A percentile compares a stretch with the other conserved stretches of the same genome.
Conservation (phyloP, 2,329 filamentous ascomycete species). For the Aspergillus ochraceus region DNA sequence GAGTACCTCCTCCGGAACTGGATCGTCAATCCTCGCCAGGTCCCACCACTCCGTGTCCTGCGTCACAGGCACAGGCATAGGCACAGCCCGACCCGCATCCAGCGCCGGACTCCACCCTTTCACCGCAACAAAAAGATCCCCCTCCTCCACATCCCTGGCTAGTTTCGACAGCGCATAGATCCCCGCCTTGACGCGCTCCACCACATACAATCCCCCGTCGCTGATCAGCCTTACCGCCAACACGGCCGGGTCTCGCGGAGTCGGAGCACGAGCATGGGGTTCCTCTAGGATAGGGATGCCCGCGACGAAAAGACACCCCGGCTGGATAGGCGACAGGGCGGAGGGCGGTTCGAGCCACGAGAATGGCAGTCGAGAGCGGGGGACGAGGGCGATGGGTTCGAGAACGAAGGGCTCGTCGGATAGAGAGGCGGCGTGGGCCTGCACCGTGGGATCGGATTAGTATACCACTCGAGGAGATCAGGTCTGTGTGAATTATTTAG, state of each 20-base stretch:
- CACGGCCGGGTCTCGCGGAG: slow-evolving; percentile 26
- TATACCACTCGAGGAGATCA: background rate
- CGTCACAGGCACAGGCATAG: slow-evolving; percentile 2
- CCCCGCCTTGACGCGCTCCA: slow-evolving; percentile 41
- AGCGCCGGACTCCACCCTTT: slow-evolving; percentile 29
- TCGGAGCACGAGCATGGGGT: background rate
- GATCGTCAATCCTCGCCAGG: slow-evolving; percentile 34
- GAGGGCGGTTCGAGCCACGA: slow-evolving; percentile 40
- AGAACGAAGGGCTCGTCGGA: slow-evolving; percentile 36
- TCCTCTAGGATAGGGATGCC: slow-evolving; percentile 38
- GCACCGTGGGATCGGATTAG: background rate
- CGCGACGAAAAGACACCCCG: slow-evolving; percentile 39
- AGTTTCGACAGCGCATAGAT: slow-evolving; percentile 43
- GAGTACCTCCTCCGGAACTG: slow-evolving; percentile 15
- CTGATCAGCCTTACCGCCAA: slow-evolving; percentile 32
- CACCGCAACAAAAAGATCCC: slow-evolving; percentile 39
- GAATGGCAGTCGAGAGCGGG: slow-evolving; percentile 38
- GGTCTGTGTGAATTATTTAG: background rate
- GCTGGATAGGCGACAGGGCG: slow-evolving; percentile 27
- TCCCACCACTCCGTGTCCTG: slow-evolving; percentile 34
- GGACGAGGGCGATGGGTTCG: slow-evolving; percentile 36
- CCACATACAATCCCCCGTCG: slow-evolving; percentile 35
- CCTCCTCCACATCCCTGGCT: slow-evolving; percentile 35
- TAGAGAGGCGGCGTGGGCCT: slow-evolving; percentile 39
- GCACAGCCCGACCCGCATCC: slow-evolving; percentile 2